These are phyloP conservation scores for Globisporangium perplexum DNA, from an alignment of 352 stramenopile genomes.

Conservation along the genomic window DNA sequence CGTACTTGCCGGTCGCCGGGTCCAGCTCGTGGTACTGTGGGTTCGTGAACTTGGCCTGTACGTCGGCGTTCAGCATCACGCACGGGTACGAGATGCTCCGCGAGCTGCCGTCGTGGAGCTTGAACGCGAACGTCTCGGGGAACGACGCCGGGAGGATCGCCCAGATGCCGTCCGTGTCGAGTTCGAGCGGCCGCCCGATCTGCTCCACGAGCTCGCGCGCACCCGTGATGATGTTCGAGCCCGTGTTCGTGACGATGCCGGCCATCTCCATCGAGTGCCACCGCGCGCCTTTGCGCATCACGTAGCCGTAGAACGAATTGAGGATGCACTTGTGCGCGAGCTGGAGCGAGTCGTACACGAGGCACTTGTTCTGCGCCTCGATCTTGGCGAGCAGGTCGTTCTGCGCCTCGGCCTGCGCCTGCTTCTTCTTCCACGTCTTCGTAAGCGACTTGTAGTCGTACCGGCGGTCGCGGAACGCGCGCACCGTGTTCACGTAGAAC, in stretches of 20 bases:
- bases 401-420: constrained; percentile 65
- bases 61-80: constrained; percentile 99
- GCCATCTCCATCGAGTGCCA: constrained; percentile 99
- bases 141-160: constrained; percentile 98
- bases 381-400: constrained; percentile 84
- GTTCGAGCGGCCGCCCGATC: constrained; percentile 95
- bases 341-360: constrained; percentile 98
- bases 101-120: constrained; percentile 47
- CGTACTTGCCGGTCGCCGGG: constrained; percentile 75
- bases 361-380: constrained; percentile 81
- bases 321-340: constrained; percentile 99
- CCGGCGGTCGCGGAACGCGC: constrained; percentile 97
- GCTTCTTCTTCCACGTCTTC: constrained; percentile 92
- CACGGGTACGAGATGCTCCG: constrained; percentile 97
- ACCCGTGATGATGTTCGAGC: constrained; percentile 97
- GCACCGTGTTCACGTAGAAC: constrained; percentile 99
- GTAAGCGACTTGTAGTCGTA: constrained; percentile 99
- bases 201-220: constrained; percentile 91
- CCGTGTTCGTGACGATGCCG: constrained; percentile 98
- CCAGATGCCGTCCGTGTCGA: constrained; percentile 99
- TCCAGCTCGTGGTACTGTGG: constrained; percentile 90
- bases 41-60: constrained; percentile 98
- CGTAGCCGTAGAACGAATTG: constrained; percentile 99
- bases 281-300: constrained; percentile 98
- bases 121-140: constrained; percentile 96